Evolutionary conservation across 108 stramenopile genomes (phyloP), one percentile per base, ranked within the genome.

Genomic region (Discostella pseudostelligera): DNA sequence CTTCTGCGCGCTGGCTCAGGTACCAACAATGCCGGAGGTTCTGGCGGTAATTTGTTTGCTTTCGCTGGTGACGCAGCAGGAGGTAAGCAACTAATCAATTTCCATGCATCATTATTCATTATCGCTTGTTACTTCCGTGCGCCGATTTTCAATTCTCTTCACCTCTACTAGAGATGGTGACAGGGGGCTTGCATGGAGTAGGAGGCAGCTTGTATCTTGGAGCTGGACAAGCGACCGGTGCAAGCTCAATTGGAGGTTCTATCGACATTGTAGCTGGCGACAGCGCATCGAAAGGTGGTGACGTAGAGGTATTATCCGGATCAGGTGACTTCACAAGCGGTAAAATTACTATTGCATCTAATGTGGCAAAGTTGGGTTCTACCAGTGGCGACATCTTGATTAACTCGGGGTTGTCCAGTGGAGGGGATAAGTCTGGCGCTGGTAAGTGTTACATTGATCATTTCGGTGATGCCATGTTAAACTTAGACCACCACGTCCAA

Each of bases 11-110:
- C 65, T 10, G 72, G 72, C 11, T 57, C 58, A 26, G 72, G 72
- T 1, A 66, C 51, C 14, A 74, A 58, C 40, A 29, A 49, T n/a
- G 59, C 56, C 11, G 72, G 72, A 26, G 72, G 72, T 28, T 40
- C 56, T 48, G 72, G 72, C 16, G 72, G 72, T 24, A 65, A 74
- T 43, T 43, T 67, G 19, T 29, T 67, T 9, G 36, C 59, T 13
- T 35, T 67, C n/a, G 72, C 72, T 0, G 72, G 72, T 32, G 65
- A 74, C 59, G 65, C 58, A 43, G 57, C 58, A 1, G 72, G 69
- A 39, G 56, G 67, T 59, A 56, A 68, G 67, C 32, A 35, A 43
- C 21, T 13, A 17, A 21, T 4, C 24, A 17, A 4, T 8, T 25
- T 62, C 28, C 37, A 36, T 14, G 11, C 32, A 13, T 25, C n/a